Evolutionary conservation across 345 rosid species (phyloP).

Genomic region (Euphorbia lathyris): DNA sequence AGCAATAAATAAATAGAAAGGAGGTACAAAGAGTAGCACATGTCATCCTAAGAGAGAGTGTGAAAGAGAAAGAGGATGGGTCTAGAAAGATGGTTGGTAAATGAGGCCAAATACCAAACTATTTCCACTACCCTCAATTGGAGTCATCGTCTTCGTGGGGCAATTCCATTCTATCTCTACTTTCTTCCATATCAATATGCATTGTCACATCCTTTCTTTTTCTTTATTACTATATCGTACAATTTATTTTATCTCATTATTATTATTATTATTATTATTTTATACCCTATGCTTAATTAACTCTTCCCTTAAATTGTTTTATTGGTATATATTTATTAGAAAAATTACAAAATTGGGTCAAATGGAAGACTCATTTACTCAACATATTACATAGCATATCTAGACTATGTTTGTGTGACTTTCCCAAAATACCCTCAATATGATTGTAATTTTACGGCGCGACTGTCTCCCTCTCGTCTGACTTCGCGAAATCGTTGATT

Average conservation of each 20-base stretch:
- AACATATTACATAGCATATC: too few species aligned
- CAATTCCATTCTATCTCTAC: background rate
- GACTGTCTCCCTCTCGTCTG: too few species aligned
- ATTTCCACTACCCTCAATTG: background rate
- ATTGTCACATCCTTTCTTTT: slow-evolving; percentile 4
- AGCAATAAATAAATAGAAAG: background rate
- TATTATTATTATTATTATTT: too few species aligned
- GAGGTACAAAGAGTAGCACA: background rate
- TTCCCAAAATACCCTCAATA: too few species aligned
- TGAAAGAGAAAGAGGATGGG: background rate
- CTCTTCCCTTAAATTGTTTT: too few species aligned
- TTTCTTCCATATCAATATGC: background rate
- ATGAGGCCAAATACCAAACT: slow-evolving; percentile 28
- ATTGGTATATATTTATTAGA: too few species aligned
- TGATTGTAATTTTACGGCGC: too few species aligned
- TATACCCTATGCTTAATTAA: too few species aligned
- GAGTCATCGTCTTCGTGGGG: background rate
- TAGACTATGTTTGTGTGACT: too few species aligned
- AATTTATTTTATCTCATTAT: background rate
- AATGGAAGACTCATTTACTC: too few species aligned
- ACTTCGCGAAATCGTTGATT: too few species aligned
- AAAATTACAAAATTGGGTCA: too few species aligned
- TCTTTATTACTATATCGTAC: background rate
- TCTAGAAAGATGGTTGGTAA: slow-evolving; percentile 29
- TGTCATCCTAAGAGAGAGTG: background rate